Conservation (phyloP, 768 basidiomycete genomes). For the Macrolepiota albuminosa region DNA sequence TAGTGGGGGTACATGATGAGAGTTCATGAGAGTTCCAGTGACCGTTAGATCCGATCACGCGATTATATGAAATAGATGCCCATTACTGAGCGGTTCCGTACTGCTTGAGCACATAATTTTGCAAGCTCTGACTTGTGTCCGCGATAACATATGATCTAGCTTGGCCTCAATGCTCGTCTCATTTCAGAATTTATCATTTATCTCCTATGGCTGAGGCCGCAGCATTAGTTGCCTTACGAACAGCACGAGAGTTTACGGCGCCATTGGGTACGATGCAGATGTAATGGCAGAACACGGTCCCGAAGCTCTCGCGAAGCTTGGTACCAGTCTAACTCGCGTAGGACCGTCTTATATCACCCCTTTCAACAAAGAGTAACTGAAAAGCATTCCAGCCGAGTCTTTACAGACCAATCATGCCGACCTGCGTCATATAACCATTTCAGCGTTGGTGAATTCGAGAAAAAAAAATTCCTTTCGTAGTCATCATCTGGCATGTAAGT, state of each 20-base stretch:
- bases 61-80: no score
- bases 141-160: not conserved
- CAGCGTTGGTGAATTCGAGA: conserved; percentile 34
- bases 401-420: conserved; percentile 21
- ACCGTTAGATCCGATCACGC: not conserved
- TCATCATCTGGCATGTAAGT: conserved; percentile 52
- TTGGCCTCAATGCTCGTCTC: not conserved
- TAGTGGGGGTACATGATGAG: not conserved
- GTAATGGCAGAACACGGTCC: conserved; percentile 13
- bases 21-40: not conserved
- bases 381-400: conserved; percentile 18
- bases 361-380: conserved; percentile 35
- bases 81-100: not conserved
- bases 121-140: not conserved
- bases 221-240: conserved; percentile 4
- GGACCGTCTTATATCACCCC: conserved; percentile 36
- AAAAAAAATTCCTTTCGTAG: conserved; percentile 37
- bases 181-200: not conserved
- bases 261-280: conserved; percentile 16
- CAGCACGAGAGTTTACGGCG: conserved; percentile 15
- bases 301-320: not conserved
- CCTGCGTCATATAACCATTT: conserved; percentile 23
- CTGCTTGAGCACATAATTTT: no score
- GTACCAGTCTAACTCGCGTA: not conserved
- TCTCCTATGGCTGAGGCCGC: conserved; percentile 2